Evolutionary conservation across 371 early-diverging fungal species (phyloP), one percentile per base, ranked within the genome.

Genomic region (Apophysomyces elegans): DNA sequence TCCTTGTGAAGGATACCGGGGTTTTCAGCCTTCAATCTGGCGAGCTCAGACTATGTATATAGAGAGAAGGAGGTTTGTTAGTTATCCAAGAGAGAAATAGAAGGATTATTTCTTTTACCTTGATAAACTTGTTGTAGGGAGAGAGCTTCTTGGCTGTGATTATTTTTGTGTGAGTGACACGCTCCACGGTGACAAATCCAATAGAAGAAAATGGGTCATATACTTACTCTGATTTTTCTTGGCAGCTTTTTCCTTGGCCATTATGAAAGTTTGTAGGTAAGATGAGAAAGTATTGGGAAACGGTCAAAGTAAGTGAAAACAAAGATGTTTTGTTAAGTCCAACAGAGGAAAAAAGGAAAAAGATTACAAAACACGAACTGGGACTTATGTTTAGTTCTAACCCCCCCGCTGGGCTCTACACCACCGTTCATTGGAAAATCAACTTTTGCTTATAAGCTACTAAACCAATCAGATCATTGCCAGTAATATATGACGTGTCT

Each of bases 91-190:
- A 26, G 32, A 26, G 32, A 56, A 18, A 9, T n/a, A 44, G 26
- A 56, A 37, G 5, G 60, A 43, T 2, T n/a, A 54, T 12, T 54
- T 12, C 39, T 13, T 35, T 73, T 67, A 82, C 82, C 79, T 88
- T 89, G 89, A 90, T 89, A 71, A 84, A 90, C 63, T 77, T 75
- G 78, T 89, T 91, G 71, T 90, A 90, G 43, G 88, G 85, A 36
- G 88, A 69, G 38, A 69, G 56, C 65, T 69, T 69, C 69, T 69
- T 69, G 69, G 69, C 65, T 69, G 45, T 37, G 13, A 12, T 18
- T 12, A 35, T 12, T 32, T 50, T 47, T 26, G 16, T 57, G n/a
- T 58, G 36, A 47, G 65, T 46, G 36, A 41, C 45, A 50, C 54
- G 45, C 45, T 47, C 35, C 37, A 62, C 35, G 35, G 26, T 32